Conservation (phyloP, 257 asterid species). For the Schizonepeta tenuifolia region DNA sequence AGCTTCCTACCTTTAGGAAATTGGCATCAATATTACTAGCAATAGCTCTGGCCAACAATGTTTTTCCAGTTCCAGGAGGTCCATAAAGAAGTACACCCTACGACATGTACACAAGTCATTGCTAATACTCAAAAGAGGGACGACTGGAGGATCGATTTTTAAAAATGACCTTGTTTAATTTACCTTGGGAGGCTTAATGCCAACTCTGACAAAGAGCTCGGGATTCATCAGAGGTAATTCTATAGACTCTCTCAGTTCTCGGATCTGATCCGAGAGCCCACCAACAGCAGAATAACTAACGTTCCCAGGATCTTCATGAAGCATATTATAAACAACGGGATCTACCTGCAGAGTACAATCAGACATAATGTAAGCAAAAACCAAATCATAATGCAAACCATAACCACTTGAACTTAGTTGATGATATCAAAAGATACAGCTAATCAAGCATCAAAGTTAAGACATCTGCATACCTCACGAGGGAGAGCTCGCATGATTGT, state of each 20-base stretch:
- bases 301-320: conserved; percentile 98
- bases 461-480: conserved; percentile 67
- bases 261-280: conserved; percentile 89
- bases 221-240: conserved; percentile 95
- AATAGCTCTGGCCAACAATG: conserved; percentile 93
- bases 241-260: conserved; percentile 95
- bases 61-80: conserved; percentile 98
- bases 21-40: conserved; percentile 97
- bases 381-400: conserved; percentile 2
- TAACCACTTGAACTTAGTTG: conserved; percentile 17
- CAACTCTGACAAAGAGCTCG: conserved; percentile 90
- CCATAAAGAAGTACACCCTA: conserved; percentile 99
- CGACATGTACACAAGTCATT: conserved; percentile 25
- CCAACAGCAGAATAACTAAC: conserved; percentile 97
- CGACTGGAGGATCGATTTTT: background rate
- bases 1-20: conserved; percentile 76
- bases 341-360: conserved; percentile 66
- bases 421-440: background rate
- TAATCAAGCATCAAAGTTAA: conserved; percentile 16
- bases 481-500: conserved; percentile 98
- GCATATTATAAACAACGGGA: conserved; percentile 96
- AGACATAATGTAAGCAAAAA: conserved; percentile 4
- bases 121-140: conserved; percentile 5
- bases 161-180: conserved; percentile 12
- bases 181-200: conserved; percentile 97